phyloP scores from a whole-genome alignment of 176 grass and related monocot genomes.

The Phoenix roebelenii region DNA sequence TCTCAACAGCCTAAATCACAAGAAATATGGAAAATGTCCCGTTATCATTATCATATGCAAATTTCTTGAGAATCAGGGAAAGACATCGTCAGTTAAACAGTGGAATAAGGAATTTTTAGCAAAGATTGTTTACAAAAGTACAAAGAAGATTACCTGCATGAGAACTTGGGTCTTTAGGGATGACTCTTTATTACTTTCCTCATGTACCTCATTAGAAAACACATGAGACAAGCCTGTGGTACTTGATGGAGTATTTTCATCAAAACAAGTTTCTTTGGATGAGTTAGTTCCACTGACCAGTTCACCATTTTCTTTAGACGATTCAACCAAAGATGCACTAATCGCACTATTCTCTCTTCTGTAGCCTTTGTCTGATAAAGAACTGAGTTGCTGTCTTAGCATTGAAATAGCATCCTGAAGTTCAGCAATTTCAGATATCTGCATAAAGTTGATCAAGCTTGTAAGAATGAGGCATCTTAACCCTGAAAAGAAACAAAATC shows the following conservation, averaged over 20 bases:
- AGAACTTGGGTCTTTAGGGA: constrained; percentile 61
- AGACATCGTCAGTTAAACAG: too few species aligned
- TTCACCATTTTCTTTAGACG: constrained; percentile 26
- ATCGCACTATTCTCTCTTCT: constrained; percentile 32
- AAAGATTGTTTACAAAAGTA: too few species aligned
- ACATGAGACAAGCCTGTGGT: background rate
- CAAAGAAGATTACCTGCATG: constrained; percentile 41
- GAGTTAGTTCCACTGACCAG: constrained; percentile 22
- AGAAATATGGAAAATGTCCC: too few species aligned
- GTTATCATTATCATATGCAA: too few species aligned
- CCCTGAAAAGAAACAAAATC: constrained; percentile 12
- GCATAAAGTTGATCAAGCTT: constrained; percentile 21
- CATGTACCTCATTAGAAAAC: constrained; percentile 17
- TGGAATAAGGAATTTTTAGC: too few species aligned
- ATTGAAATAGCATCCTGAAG: constrained; percentile 46
- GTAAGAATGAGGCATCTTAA: constrained; percentile 15
- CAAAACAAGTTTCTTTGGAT: constrained; percentile 19
- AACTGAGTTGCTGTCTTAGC: constrained; percentile 53
- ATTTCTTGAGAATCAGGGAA: too few species aligned
- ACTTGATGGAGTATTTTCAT: constrained; percentile 24
- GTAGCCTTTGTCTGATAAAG: constrained; percentile 25
- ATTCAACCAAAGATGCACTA: constrained; percentile 33
- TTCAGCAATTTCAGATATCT: constrained; percentile 72
- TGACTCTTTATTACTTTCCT: constrained; percentile 27
- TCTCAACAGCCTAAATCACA: constrained; percentile 56